Base-by-base conservation (phyloP, 352 stramenopile species). In the Pythium periplocum region DNA sequence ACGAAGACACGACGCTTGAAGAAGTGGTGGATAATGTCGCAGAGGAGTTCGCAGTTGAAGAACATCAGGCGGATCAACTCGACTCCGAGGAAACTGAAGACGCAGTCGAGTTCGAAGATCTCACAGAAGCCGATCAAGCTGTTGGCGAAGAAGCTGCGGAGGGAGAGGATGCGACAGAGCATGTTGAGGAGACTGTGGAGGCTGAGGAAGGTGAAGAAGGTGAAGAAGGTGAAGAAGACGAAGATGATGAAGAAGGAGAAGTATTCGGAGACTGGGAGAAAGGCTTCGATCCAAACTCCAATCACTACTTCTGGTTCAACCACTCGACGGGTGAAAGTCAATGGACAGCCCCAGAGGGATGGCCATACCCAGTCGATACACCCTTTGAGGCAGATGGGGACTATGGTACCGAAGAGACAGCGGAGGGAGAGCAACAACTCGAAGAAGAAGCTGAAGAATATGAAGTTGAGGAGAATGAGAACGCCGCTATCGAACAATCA, bases 251-350 rank as follows among this genome's bases (percentile, higher is more conserved):
- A 62, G 76, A 86, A 57, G 76, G 73, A 12, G 75, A 92, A 61
- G 78, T 53, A 38, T 92, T 88, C 56, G 83, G 77, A 2, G 82
- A 92, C 55, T 94, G 83, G 81, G 83, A 94, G 51, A 90, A 92
- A 67, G 82, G 83, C 9, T 92, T 91, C 36, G 83, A 94, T 39
- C 71, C 78, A 7, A 83, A 60, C 48, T 80, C 79, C 3, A 90
- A 91, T 31, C 83, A 94, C 58, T 89, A 91, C 59, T 95, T 91
- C 48, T 95, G 85, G 85, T 95, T 93, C 68, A 94, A 95, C 61
- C 78, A 93, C 53, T 69, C 48, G 4, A 88, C 78, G 2, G 80
- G 74, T 10, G 83, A 92, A 53, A 92, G 83, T 35, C 78, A 80
- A 31, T 95, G 83, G 82, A 87, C 72, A 10, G 64, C 78, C 12